phyloP scores from a whole-genome alignment of 257 asterid species.

The Solanum rostratum region DNA sequence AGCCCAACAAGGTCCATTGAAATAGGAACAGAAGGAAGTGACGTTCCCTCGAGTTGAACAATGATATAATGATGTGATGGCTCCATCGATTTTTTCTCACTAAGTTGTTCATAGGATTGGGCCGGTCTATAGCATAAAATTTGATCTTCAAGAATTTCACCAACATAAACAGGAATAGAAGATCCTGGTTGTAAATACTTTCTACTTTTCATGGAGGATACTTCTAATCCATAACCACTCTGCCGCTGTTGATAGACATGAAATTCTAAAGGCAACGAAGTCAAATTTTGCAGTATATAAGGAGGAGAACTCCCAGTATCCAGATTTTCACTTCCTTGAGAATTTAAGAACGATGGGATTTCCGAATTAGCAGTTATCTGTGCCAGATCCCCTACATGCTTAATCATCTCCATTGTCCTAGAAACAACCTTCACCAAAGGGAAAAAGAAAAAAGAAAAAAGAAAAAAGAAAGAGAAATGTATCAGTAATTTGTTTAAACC shows the following conservation, averaged over 20 bases:
- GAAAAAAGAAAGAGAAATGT: not conserved
- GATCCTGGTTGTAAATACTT: slow-evolving; percentile 58
- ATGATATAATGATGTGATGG: slow-evolving; percentile 63
- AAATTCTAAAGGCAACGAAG: slow-evolving; percentile 71
- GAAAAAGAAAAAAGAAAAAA: not conserved
- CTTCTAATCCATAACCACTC: slow-evolving; percentile 42
- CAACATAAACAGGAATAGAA: slow-evolving; percentile 59
- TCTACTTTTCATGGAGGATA: slow-evolving; percentile 42
- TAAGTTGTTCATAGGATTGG: slow-evolving; percentile 56
- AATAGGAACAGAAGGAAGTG: slow-evolving; percentile 66
- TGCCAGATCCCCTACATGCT: slow-evolving; percentile 42
- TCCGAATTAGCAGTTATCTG: slow-evolving; percentile 26
- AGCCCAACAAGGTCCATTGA: slow-evolving; percentile 97
- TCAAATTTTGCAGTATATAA: slow-evolving; percentile 75
- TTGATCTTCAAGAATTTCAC: slow-evolving; percentile 65
- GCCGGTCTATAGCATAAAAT: slow-evolving; percentile 46
- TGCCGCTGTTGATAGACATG: slow-evolving; percentile 42
- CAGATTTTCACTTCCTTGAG: slow-evolving; percentile 32
- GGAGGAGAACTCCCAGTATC: slow-evolving; percentile 69
- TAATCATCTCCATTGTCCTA: slow-evolving; percentile 54
- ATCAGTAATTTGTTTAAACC: not conserved
- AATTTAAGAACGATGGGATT: slow-evolving; percentile 25
- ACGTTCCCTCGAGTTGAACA: slow-evolving; percentile 83
- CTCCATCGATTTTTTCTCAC: slow-evolving; percentile 51
- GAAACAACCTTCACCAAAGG: slow-evolving; percentile 46